A percentile compares a stretch with the other conserved stretches of the same genome.
Evolutionary conservation across 2,329 filamentous ascomycete genomes (phyloP).

Genomic region (Calycina herbarum): DNA sequence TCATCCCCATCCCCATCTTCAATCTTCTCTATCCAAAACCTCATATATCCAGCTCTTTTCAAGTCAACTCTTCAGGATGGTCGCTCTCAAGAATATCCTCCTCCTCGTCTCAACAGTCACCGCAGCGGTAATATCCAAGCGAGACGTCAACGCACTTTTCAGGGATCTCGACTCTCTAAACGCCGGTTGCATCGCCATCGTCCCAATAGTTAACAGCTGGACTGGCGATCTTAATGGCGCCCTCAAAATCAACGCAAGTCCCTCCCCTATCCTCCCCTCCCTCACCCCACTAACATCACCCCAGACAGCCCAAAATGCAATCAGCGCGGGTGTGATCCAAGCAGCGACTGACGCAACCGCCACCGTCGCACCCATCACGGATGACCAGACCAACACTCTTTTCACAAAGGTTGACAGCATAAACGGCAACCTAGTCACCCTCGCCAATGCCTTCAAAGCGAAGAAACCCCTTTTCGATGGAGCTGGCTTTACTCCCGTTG

Average conservation of each 20-base stretch:
- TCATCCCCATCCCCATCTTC: background rate
- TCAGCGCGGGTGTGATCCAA: background rate
- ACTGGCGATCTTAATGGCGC: background rate
- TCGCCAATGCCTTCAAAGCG: background rate
- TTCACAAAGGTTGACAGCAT: background rate
- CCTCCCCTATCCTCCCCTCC: background rate
- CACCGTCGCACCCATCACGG: background rate
- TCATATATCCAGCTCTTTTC: background rate
- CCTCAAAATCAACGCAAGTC: background rate
- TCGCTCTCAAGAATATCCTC: background rate
- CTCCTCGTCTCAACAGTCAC: background rate
- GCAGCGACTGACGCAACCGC: background rate
- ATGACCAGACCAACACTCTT: background rate
- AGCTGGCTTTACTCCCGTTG: background rate
- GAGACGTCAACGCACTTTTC: background rate
- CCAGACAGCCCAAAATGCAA: background rate
- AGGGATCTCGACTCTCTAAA: background rate
- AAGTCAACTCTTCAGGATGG: background rate
- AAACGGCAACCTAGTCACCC: background rate
- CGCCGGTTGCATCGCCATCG: background rate
- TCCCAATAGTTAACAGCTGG: background rate
- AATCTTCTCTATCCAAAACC: background rate
- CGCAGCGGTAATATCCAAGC: background rate
- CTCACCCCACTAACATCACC: background rate
- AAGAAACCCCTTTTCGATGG: background rate